Percentiles rank a stretch among this genome's conserved stretches.
These are phyloP conservation scores for Umbelopsis sp. DNA, from an alignment of 371 early-diverging fungal genomes.

Conservation along the genomic window DNA sequence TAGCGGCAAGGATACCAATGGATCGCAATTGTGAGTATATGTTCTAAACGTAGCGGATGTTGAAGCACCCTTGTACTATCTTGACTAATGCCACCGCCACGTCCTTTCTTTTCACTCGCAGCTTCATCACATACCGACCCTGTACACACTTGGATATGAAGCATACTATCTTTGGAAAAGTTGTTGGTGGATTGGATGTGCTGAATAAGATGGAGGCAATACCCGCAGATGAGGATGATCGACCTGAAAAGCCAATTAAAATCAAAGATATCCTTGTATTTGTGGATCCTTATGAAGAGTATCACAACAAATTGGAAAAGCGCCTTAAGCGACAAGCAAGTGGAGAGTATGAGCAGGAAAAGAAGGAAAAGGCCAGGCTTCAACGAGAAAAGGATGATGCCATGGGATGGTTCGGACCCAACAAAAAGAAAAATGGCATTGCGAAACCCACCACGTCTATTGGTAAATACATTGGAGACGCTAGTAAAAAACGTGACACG, in stretches of 20 bases:
- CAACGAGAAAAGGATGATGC: constrained; percentile 54
- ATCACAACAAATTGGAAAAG: constrained; percentile 59
- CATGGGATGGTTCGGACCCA: constrained; percentile 78
- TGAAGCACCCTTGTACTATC: neutral
- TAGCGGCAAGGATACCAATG: constrained; percentile 83
- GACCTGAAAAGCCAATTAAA: constrained; percentile 71
- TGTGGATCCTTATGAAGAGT: constrained; percentile 87
- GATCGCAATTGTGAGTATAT: constrained; percentile 84
- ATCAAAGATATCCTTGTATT: constrained; percentile 77
- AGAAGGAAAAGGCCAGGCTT: constrained; percentile 15
- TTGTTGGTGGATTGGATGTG: constrained; percentile 84
- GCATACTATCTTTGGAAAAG: constrained; percentile 90
- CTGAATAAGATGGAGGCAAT: constrained; percentile 80
- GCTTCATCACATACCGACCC: constrained; percentile 84
- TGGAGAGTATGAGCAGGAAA: constrained; percentile 50
- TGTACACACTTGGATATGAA: constrained; percentile 87
- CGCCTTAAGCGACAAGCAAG: constrained; percentile 50
- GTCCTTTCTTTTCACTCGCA: constrained; percentile 27
- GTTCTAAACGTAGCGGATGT: neutral
- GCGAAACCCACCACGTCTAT: constrained; percentile 31
- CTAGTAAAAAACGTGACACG: constrained; percentile 23
- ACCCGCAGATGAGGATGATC: constrained; percentile 72
- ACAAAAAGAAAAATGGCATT: constrained; percentile 23
- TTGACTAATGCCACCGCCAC: too few species aligned
- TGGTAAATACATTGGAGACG: constrained; percentile 70